phyloP scores from a whole-genome alignment of 2,329 filamentous ascomycete genomes.

The Fusarium vanettenii region DNA sequence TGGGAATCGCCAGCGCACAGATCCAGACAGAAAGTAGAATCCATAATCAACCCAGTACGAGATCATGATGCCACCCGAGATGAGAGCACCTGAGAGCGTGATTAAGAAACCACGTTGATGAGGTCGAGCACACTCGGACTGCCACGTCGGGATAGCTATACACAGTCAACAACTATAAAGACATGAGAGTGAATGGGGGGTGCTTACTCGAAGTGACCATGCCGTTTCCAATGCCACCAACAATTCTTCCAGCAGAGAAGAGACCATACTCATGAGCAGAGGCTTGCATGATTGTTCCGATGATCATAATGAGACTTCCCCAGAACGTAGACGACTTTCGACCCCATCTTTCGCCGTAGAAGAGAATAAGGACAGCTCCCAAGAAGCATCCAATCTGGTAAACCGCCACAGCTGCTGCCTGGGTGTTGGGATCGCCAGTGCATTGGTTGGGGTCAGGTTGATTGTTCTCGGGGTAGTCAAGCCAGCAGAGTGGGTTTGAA shows the following conservation, averaged over 20 bases:
- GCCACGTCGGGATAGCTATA: conserved; percentile 45
- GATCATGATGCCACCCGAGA: conserved; percentile 47
- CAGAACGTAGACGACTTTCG: conserved; percentile 48
- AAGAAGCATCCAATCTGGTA: conserved; percentile 23
- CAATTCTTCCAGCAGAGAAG: conserved; percentile 55
- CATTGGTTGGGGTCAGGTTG: background rate
- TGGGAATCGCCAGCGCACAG: conserved; percentile 55
- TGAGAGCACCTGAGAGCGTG: conserved; percentile 47
- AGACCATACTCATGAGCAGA: conserved; percentile 45
- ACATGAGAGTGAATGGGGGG: no score
- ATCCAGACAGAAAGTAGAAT: conserved; percentile 46
- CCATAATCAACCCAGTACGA: conserved; percentile 50
- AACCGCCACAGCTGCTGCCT: background rate
- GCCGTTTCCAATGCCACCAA: conserved; percentile 55
- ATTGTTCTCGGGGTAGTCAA: conserved; percentile 3
- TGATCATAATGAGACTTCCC: conserved; percentile 47
- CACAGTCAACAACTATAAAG: no score
- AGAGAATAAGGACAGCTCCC: conserved; percentile 45
- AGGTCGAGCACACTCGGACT: conserved; percentile 52
- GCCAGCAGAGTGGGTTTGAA: conserved; percentile 1
- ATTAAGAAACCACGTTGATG: conserved; percentile 46
- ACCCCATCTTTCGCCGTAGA: conserved; percentile 46
- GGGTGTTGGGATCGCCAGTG: background rate
- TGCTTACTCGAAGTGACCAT: conserved; percentile 57
- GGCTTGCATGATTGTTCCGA: conserved; percentile 44